phyloP scores from a whole-genome alignment of 2,329 filamentous ascomycete species.

The Aspergillus sp. region DNA sequence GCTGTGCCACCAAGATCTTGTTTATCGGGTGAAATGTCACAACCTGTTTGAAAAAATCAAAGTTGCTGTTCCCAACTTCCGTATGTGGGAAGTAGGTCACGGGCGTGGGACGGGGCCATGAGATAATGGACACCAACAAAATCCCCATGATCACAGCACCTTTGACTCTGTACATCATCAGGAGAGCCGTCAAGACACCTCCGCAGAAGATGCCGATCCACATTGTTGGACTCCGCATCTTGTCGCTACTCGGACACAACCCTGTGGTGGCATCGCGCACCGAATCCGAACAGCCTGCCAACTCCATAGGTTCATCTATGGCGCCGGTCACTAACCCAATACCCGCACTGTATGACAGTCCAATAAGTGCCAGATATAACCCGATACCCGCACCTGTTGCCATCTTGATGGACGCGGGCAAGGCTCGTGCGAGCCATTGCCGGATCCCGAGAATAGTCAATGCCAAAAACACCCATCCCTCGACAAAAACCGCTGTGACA shows the following conservation, averaged over 20 bases:
- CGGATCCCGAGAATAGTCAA: constrained; percentile 73
- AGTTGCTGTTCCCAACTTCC: constrained; percentile 57
- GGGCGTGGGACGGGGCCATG: constrained; percentile 68
- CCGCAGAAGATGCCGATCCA: constrained; percentile 87
- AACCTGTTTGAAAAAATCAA: constrained; percentile 82
- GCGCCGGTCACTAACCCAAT: constrained; percentile 69
- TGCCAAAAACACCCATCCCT: constrained; percentile 76
- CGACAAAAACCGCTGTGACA: constrained; percentile 78
- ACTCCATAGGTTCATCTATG: constrained; percentile 58
- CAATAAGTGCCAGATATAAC: constrained; percentile 61
- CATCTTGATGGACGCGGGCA: constrained; percentile 77
- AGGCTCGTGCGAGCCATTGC: constrained; percentile 78
- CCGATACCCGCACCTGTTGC: constrained; percentile 81
- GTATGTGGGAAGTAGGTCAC: constrained; percentile 78
- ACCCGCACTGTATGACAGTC: constrained; percentile 67
- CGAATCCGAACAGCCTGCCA: constrained; percentile 63
- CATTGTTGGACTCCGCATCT: constrained; percentile 76
- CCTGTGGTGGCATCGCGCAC: constrained; percentile 36
- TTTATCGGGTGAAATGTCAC: constrained; percentile 74
- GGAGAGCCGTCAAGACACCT: constrained; percentile 66
- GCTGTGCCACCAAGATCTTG: constrained; percentile 59
- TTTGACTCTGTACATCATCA: constrained; percentile 81
- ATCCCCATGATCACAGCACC: constrained; percentile 80
- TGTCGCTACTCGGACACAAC: constrained; percentile 54
- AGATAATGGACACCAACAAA: constrained; percentile 75